phyloP scores from a whole-genome alignment of 371 early-diverging fungal genomes.

The Synchytrium microbalum region DNA sequence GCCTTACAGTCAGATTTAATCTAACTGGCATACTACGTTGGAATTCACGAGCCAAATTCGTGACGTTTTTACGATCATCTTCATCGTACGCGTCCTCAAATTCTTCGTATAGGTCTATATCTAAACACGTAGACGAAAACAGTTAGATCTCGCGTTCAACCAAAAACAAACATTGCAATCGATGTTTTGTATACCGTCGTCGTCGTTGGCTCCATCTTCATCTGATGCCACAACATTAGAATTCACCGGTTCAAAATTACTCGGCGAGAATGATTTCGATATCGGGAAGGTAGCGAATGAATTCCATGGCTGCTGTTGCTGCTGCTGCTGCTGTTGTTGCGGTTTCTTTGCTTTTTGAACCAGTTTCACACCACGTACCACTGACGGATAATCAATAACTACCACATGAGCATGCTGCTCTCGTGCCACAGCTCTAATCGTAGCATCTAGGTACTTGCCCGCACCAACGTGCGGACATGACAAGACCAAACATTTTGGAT shows the following conservation, averaged over 20 bases:
- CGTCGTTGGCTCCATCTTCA: neutral
- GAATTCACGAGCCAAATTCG: too few species aligned
- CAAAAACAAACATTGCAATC: too few species aligned
- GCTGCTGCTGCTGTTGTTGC: neutral
- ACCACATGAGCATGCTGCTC: conserved; percentile 23
- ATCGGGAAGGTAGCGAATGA: neutral
- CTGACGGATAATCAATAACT: conserved; percentile 22
- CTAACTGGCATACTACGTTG: neutral
- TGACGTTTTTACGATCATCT: too few species aligned
- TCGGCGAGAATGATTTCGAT: conserved; percentile 1
- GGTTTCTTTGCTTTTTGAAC: neutral
- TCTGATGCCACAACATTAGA: neutral
- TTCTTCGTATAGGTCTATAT: neutral
- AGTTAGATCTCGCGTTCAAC: too few species aligned
- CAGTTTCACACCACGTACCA: conserved; percentile 8
- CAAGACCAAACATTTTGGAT: conserved; percentile 16
- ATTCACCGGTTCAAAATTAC: neutral
- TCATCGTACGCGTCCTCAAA: neutral
- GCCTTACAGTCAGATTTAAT: neutral
- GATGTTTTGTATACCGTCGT: too few species aligned
- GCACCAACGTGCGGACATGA: conserved; percentile 35
- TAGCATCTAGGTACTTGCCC: conserved; percentile 14
- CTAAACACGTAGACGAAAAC: too few species aligned
- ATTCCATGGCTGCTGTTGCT: neutral
- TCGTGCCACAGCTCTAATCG: conserved; percentile 19